Percentiles rank a stretch among this genome's conserved stretches.
phyloP scores from a whole-genome alignment of 2,329 filamentous ascomycete species.

The Talaromyces sp. region DNA sequence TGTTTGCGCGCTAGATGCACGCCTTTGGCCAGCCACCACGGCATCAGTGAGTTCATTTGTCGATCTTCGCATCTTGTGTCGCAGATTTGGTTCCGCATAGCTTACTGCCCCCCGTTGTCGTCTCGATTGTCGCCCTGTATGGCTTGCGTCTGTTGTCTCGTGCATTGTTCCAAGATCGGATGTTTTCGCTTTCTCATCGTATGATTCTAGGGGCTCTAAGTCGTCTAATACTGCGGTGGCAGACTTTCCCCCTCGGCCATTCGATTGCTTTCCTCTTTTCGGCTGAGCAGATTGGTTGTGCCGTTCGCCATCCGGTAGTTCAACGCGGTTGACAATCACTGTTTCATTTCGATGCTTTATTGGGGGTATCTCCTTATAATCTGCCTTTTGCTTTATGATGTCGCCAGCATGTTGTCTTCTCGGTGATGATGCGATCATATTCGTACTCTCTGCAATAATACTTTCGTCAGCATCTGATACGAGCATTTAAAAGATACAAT shows the following conservation, averaged over 20 bases:
- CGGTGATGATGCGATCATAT: constrained; percentile 38
- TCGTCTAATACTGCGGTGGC: not conserved
- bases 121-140: constrained; percentile 55
- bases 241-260: not conserved
- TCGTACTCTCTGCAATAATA: constrained; percentile 42
- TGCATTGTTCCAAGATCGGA: constrained; percentile 22
- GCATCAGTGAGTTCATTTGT: constrained; percentile 72
- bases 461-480: constrained; percentile 13
- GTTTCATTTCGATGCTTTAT: not conserved
- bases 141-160: constrained; percentile 5
- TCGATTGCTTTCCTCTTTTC: constrained; percentile 3
- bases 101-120: constrained; percentile 65
- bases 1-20: not conserved
- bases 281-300: not conserved
- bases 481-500: not conserved
- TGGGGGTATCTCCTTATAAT: constrained; percentile 4
- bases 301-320: constrained; percentile 6
- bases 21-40: constrained; percentile 41
- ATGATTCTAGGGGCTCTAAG: not conserved
- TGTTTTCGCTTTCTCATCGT: not conserved
- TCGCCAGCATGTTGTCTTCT: constrained; percentile 18
- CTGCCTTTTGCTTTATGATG: not conserved
- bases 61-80: constrained; percentile 78
- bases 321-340: not conserved
- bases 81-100: constrained; percentile 76